Conservation (phyloP, 1,284 basidiomycete species). For the Malassezia sp. region DNA sequence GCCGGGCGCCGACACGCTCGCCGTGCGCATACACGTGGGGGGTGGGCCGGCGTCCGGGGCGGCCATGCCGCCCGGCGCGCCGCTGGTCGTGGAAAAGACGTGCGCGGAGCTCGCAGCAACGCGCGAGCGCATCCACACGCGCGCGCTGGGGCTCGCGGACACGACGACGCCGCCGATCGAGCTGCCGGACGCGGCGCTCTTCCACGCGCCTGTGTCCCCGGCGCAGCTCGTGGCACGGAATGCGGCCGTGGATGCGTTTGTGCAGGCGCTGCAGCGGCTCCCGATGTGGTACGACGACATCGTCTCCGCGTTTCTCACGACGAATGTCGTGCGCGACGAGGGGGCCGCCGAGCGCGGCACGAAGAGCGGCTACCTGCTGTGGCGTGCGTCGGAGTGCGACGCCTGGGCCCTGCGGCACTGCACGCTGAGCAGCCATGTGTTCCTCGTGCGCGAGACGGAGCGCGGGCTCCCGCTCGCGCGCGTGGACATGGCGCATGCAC, state of each 20-base stretch:
- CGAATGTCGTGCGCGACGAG: neutral
- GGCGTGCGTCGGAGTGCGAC: too few species aligned
- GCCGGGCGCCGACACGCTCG: neutral
- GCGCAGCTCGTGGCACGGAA: constrained; percentile 8
- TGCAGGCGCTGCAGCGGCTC: constrained; percentile 2
- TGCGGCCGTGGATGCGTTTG: constrained; percentile 3
- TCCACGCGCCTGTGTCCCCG: constrained; percentile 7
- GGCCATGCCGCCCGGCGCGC: too few species aligned
- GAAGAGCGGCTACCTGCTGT: too few species aligned
- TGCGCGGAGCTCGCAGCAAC: constrained; percentile 3
- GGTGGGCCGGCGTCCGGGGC: too few species aligned
- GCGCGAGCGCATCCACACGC: constrained; percentile 1
- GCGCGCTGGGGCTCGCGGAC: neutral
- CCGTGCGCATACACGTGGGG: constrained; percentile 4
- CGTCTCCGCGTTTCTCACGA: constrained; percentile 3
- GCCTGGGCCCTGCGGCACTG: neutral
- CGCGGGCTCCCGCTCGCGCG: too few species aligned
- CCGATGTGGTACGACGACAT: constrained; percentile 3
- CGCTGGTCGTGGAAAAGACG: constrained; percentile 5
- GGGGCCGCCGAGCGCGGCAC: neutral
- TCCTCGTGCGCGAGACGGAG: too few species aligned
- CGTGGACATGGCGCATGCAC: too few species aligned
- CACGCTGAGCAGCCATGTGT: neutral
- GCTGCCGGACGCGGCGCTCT: constrained; percentile 1
- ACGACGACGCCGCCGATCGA: neutral